Evolutionary conservation across 1,284 basidiomycete species (phyloP).

Genomic region (Apiotrichum brassicae): DNA sequence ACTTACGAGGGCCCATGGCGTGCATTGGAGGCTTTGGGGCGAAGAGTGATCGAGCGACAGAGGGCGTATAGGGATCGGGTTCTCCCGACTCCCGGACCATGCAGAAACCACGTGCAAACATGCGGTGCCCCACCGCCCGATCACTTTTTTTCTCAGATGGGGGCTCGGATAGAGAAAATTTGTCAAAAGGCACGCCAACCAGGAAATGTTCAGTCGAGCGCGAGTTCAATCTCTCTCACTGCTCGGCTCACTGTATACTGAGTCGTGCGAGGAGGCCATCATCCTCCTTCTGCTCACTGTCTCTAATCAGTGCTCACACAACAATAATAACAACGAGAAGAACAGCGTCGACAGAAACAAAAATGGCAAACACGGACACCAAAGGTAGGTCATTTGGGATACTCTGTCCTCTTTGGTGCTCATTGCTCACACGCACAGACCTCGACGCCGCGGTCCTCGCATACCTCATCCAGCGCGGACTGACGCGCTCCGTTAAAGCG

Average conservation of each 20-base stretch:
- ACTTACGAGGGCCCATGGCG: too few relatives aligned
- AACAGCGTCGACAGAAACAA: neutral
- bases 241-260: too few relatives aligned
- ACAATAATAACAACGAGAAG: neutral
- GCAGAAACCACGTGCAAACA: too few relatives aligned
- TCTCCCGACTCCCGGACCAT: too few relatives aligned
- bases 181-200: too few relatives aligned
- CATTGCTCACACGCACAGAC: constrained; percentile 19
- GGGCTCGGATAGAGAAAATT: neutral
- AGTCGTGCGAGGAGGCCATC: neutral
- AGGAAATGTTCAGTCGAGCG: too few relatives aligned
- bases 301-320: neutral
- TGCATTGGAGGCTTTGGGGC: too few relatives aligned
- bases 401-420: neutral
- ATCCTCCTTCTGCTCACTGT: neutral
- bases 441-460: constrained; percentile 45
- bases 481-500: constrained; percentile 41
- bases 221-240: too few relatives aligned
- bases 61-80: too few relatives aligned
- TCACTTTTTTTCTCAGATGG: too few relatives aligned
- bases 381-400: constrained; percentile 11
- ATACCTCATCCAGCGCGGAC: constrained; percentile 40
- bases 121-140: too few relatives aligned
- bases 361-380: constrained; percentile 7
- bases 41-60: too few relatives aligned